These are phyloP conservation scores for Botrytis cinerea DNA, from an alignment of 2,329 filamentous ascomycete species.

Conservation along the genomic window DNA sequence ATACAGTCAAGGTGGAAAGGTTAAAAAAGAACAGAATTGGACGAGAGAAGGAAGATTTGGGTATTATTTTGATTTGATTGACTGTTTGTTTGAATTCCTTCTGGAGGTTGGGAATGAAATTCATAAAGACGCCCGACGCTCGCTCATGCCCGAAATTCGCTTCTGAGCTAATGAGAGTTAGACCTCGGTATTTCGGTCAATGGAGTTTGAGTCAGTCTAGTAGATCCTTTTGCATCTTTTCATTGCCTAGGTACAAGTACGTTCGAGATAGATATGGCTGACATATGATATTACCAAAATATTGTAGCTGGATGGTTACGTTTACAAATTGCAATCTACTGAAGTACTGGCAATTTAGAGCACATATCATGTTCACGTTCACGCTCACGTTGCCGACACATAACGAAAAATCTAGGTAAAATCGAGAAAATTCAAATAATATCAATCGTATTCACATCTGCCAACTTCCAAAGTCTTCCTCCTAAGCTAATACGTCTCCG, in stretches of 20 bases:
- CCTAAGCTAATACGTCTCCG: not conserved
- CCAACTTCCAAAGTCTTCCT: not conserved
- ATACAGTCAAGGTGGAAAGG: not conserved
- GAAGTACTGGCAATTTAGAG: not conserved
- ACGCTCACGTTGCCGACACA: not conserved
- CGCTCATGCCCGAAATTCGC: not conserved
- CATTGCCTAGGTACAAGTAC: not conserved
- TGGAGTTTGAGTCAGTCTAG: not conserved
- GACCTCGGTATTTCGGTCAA: constrained; percentile 18
- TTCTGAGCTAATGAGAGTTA: not conserved
- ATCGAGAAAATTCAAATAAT: not conserved
- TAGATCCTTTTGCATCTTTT: not conserved
- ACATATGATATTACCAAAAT: not conserved
- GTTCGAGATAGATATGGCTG: not conserved
- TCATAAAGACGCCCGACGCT: constrained; percentile 8
- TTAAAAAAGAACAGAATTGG: not conserved
- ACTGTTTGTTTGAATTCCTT: not conserved
- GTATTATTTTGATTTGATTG: not conserved
- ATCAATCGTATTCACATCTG: not conserved
- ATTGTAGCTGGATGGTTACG: not conserved
- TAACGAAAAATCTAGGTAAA: not conserved
- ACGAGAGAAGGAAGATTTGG: not conserved
- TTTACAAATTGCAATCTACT: not conserved
- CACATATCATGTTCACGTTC: not conserved
- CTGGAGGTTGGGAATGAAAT: constrained; percentile 15